These are phyloP conservation scores for Umbelopsis sp. DNA, from an alignment of 192 early-diverging fungal species.

Conservation along the genomic window DNA sequence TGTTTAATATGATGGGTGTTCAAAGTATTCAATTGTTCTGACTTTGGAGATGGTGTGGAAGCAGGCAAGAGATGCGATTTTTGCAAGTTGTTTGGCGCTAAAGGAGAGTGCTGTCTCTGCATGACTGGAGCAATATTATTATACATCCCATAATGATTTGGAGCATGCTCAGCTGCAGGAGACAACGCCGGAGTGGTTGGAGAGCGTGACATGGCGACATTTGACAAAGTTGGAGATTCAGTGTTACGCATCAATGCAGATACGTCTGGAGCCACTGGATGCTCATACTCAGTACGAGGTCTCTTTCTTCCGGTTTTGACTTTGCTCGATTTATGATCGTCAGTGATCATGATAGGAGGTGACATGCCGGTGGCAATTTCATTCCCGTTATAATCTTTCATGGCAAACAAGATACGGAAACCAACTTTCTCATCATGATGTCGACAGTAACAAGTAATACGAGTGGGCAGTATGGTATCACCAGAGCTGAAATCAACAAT, in stretches of 20 bases:
- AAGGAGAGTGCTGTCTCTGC: neutral
- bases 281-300: slow-evolving; percentile 41
- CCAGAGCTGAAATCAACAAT: slow-evolving; percentile 89
- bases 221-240: neutral
- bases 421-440: slow-evolving; percentile 94
- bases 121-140: slow-evolving; percentile 18
- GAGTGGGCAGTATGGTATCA: slow-evolving; percentile 88
- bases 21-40: neutral
- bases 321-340: slow-evolving; percentile 93
- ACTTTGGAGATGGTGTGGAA: neutral
- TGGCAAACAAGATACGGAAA: slow-evolving; percentile 86
- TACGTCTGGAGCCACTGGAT: slow-evolving; percentile 5
- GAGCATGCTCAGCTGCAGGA: neutral
- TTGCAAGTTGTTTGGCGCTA: neutral
- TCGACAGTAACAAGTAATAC: slow-evolving; percentile 97
- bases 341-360: slow-evolving; percentile 95
- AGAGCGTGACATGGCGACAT: neutral
- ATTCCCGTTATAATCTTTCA: slow-evolving; percentile 68
- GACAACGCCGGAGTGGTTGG: slow-evolving; percentile 9
- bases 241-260: slow-evolving; percentile 12
- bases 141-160: neutral
- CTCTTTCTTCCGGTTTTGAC: slow-evolving; percentile 46
- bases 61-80: neutral
- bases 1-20: slow-evolving; percentile 10
- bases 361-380: slow-evolving; percentile 86